These are phyloP conservation scores for Cladophialophora bantiana DNA, from an alignment of 2,329 filamentous ascomycete genomes.

Conservation along the genomic window DNA sequence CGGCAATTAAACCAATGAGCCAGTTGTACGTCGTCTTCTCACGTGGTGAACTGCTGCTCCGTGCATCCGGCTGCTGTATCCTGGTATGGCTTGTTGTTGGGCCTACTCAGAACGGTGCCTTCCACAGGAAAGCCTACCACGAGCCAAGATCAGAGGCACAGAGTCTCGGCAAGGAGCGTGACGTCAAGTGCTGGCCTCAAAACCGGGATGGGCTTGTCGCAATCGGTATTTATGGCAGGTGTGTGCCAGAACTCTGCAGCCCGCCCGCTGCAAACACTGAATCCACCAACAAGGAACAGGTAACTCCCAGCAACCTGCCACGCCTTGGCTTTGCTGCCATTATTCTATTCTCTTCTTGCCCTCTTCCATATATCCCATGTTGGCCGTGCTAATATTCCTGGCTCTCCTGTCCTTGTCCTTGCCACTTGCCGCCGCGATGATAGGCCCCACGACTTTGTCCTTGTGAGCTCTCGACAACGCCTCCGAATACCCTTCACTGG, in stretches of 20 bases:
- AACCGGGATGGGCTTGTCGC: neutral
- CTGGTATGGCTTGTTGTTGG: neutral
- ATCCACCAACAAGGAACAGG: neutral
- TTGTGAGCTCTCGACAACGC: slow-evolving; percentile 82
- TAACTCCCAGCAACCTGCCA: neutral
- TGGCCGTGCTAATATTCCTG: slow-evolving; percentile 80
- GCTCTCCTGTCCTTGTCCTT: slow-evolving; percentile 67
- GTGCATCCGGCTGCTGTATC: neutral
- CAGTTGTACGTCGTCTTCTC: neutral
- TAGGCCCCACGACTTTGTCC: slow-evolving; percentile 78
- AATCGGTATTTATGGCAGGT: neutral
- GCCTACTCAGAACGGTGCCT: neutral
- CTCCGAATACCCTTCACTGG: slow-evolving; percentile 86
- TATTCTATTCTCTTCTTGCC: slow-evolving; percentile 96
- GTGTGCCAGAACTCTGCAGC: neutral
- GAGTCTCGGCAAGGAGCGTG: neutral
- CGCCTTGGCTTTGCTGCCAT: neutral
- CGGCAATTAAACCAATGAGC: neutral
- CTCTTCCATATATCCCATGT: slow-evolving; percentile 87
- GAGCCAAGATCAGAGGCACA: neutral
- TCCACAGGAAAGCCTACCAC: neutral
- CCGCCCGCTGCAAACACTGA: neutral
- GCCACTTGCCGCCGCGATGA: slow-evolving; percentile 63
- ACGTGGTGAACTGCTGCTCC: neutral
- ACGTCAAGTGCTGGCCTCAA: neutral